These are phyloP conservation scores for Citrus maxima DNA, from an alignment of 345 rosid species.

Conservation along the genomic window DNA sequence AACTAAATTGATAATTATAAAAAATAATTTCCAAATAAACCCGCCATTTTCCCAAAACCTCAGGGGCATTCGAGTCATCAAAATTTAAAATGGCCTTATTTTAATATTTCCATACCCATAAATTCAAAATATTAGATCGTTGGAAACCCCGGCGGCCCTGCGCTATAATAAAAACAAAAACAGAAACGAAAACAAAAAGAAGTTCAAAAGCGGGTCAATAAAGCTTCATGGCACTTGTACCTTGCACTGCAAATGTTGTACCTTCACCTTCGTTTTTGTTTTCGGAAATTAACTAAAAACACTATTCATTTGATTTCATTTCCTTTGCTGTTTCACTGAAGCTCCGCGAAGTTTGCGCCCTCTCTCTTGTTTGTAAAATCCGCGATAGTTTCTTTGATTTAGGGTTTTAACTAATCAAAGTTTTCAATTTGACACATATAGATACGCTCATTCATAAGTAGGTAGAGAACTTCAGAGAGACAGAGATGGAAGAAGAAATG, in stretches of 20 bases:
- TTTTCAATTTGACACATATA: slow-evolving; percentile 1
- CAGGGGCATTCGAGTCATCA: slow-evolving; percentile 15
- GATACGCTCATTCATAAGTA: background rate
- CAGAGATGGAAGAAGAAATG: slow-evolving; percentile 39
- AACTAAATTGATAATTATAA: background rate
- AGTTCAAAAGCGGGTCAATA: background rate
- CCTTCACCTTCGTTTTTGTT: slow-evolving; percentile 22
- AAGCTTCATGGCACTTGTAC: slow-evolving; percentile 28
- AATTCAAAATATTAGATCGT: slow-evolving; percentile 55
- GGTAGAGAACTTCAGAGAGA: background rate
- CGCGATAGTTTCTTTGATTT: slow-evolving; percentile 16
- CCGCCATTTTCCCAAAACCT: background rate
- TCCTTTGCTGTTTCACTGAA: slow-evolving; percentile 22
- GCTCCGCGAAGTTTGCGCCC: slow-evolving; percentile 29
- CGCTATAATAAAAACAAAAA: slow-evolving; percentile 15
- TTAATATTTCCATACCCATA: background rate
- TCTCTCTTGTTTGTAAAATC: slow-evolving; percentile 20
- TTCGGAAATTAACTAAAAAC: background rate
- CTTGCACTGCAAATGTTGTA: slow-evolving; percentile 18
- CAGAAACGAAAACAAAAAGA: background rate
- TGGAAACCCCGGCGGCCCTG: slow-evolving; percentile 31
- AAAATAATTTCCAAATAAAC: background rate
- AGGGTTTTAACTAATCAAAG: slow-evolving; percentile 31
- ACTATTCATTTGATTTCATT: background rate
- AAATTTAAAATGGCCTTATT: background rate